Conservation (phyloP, 257 asterid genomes). For the Solanum piurae region DNA sequence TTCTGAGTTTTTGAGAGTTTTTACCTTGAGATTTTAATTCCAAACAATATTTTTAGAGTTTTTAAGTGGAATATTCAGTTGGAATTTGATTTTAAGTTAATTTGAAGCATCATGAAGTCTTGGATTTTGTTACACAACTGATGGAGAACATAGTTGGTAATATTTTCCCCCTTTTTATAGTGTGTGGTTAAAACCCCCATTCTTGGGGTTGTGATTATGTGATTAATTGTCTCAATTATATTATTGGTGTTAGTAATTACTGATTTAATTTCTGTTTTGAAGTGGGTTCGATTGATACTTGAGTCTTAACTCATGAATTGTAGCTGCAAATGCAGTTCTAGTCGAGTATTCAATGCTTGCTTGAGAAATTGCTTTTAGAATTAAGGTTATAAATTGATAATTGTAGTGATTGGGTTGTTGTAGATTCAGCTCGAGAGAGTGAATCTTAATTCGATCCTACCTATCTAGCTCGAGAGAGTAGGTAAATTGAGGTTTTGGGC, state of each 20-base stretch:
- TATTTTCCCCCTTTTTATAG: neutral
- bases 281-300: neutral
- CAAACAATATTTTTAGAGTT: no score
- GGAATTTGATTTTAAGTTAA: no score
- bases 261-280: no score
- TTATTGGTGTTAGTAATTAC: neutral
- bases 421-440: neutral
- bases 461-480: neutral
- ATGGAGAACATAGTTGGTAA: neutral
- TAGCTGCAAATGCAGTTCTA: neutral
- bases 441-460: neutral
- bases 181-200: neutral
- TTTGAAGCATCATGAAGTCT: neutral
- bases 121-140: neutral
- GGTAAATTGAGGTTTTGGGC: neutral
- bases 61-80: neutral
- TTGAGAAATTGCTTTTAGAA: neutral
- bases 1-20: no score
- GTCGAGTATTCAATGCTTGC: neutral
- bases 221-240: no score
- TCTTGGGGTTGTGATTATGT: neutral
- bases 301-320: neutral
- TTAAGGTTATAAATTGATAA: neutral
- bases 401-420: neutral
- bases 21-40: neutral